Base-by-base conservation (phyloP, 2,329 filamentous ascomycete species). In the Sporothrix inflata region DNA sequence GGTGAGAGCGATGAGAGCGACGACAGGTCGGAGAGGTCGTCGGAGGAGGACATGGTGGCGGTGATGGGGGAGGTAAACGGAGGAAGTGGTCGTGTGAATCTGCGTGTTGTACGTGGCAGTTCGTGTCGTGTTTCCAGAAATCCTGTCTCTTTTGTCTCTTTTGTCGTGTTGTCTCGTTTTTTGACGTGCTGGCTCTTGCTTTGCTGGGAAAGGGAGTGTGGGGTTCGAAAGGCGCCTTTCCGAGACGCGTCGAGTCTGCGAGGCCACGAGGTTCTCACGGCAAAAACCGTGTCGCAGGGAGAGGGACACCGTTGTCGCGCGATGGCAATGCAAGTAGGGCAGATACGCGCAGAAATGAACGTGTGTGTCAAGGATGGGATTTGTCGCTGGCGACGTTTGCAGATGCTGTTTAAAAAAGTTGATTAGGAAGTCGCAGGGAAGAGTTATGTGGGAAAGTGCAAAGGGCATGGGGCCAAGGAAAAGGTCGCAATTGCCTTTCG, bases 31-130 rank as follows among this genome's bases (percentile, higher is more conserved):
- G 89, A 90, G 72, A 91, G 84, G 71, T 90, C 88, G 79, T 89
- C 87, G 77, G 87, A 87, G 74, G 88, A 82, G 87, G 88, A 82
- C 87, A 89, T 89, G 79, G 79, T 84, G 72, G 63, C 12, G 38
- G 55, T 14, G n/a, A 47, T 30, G 57, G 57, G 47, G 30, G 6
- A 57, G 40, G 40, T 3, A 12, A 34, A 57, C 9, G 47, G 30
- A 47, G 53, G 53, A 38, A 6, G 16, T n/a, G 12, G 51, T 34
- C 24, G 51, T 57, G 51, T 34, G 14, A 8, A 24, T 27, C 21
- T 9, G 24, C 38, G 40, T 45, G n/a, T 55, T 55, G 49, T n/a
- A 16, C 19, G 65, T 16, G 5, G 45, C 65, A 53, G 40, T 38
- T 67, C 65, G 65, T 34, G 24, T 21, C 21, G 30, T 4, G 42